These are phyloP conservation scores for Pezicula rhizophila DNA, from an alignment of 2,329 filamentous ascomycete species.

Conservation along the genomic window DNA sequence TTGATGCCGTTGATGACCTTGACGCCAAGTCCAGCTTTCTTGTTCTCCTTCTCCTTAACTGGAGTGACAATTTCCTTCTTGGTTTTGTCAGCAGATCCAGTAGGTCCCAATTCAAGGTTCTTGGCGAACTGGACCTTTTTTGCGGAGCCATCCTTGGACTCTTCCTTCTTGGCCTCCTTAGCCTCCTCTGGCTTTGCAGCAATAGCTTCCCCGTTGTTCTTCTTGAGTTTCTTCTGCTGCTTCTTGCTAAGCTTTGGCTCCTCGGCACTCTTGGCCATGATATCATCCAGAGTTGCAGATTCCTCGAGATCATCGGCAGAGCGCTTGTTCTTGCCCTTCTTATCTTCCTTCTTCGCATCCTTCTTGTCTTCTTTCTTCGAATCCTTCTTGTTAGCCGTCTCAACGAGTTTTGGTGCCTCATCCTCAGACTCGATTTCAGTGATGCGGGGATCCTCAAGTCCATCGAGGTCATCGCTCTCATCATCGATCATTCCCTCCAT, in stretches of 20 bases:
- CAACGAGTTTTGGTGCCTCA: conserved; percentile 58
- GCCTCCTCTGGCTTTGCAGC: conserved; percentile 50
- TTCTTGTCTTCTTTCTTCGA: too few species aligned
- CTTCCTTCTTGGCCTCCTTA: conserved; percentile 55
- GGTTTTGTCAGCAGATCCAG: conserved; percentile 52
- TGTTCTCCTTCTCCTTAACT: conserved; percentile 38
- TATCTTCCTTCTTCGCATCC: conserved; percentile 21
- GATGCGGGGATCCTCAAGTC: conserved; percentile 72
- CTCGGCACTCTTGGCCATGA: conserved; percentile 68
- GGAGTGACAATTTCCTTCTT: conserved; percentile 43
- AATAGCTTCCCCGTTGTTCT: conserved; percentile 90
- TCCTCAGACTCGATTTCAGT: conserved; percentile 78
- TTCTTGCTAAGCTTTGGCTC: conserved; percentile 87
- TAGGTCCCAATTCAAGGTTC: conserved; percentile 95
- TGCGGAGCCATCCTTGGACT: conserved; percentile 36
- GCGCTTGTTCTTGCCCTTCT: conserved; percentile 90
- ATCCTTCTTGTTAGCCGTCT: conserved; percentile 29
- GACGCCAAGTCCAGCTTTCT: conserved; percentile 56
- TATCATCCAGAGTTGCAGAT: conserved; percentile 66
- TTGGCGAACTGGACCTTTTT: conserved; percentile 98
- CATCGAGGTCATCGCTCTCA: conserved; percentile 72
- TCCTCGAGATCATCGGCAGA: conserved; percentile 65
- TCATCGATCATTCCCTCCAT: conserved; percentile 50
- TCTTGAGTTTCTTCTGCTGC: conserved; percentile 96
- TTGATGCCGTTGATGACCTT: conserved; percentile 85